phyloP scores from a whole-genome alignment of 2,329 filamentous ascomycete species.

The Ilyonectria sp. region DNA sequence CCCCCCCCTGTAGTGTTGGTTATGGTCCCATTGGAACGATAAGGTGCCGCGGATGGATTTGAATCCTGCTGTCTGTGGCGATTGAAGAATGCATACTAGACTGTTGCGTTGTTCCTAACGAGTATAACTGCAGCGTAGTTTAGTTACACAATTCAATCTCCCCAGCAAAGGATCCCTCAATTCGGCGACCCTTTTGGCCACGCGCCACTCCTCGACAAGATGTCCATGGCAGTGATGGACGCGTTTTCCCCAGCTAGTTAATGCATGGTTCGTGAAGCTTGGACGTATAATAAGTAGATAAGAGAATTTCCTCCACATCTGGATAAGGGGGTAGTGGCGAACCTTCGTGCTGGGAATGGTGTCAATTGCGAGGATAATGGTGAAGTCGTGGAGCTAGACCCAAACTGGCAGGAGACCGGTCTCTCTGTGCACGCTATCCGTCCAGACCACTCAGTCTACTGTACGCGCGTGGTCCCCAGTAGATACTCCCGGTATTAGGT shows the following conservation, averaged over 20 bases:
- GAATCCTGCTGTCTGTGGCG: background rate
- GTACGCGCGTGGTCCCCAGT: background rate
- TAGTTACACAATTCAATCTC: background rate
- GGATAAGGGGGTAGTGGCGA: background rate
- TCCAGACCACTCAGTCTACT: background rate
- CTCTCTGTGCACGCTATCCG: background rate
- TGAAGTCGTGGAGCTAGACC: slow-evolving; percentile 20
- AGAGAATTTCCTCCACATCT: background rate
- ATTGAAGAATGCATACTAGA: background rate
- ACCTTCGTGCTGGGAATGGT: background rate
- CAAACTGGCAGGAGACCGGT: slow-evolving; percentile 17
- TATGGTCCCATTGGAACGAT: background rate
- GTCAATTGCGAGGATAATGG: slow-evolving; percentile 21
- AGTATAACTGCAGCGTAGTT: background rate
- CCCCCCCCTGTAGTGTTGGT: background rate
- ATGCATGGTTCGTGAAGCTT: background rate
- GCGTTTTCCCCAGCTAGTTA: background rate
- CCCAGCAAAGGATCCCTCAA: background rate
- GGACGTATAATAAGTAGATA: background rate
- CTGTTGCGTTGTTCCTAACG: background rate
- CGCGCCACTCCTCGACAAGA: background rate
- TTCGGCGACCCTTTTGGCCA: background rate
- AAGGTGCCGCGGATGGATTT: background rate
- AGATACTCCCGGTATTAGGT: background rate
- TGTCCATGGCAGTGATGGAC: background rate